Evolutionary conservation across 2,329 filamentous ascomycete genomes (phyloP), one percentile per base, ranked within the genome.

Genomic region (Penicillium palitans): DNA sequence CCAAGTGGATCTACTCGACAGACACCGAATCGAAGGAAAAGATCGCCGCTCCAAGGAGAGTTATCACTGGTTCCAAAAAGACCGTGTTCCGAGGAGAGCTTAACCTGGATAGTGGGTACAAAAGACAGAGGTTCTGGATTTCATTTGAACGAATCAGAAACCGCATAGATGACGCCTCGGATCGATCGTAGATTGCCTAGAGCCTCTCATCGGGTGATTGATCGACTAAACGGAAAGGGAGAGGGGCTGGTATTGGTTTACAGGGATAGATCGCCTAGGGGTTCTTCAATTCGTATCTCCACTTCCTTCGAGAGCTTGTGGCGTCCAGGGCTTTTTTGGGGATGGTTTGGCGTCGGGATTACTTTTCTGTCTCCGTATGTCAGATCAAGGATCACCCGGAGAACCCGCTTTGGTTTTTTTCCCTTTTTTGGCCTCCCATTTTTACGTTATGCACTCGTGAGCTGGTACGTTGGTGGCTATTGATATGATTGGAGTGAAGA

Each of bases 241-340:
- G 58, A 49, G 57, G 50, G 57, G 57, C 25, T 56, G 55, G 58
- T 46, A 65, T 61, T 50, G 51, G 61, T 48, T 24, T 48, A 24
- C 59, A 64, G 62, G 62, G 63, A 66, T 66, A 39, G 60, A 64
- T 66, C 60, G 53, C 47, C 58, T 57, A 58, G 57, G 59, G 55
- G 57, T 65, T 65, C 64, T 59, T 66, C 59, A 61, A 59, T 58
- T 59, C n/a, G 31, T 4, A 27, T 58, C 62, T 59, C 62, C 64
- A 67, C 65, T 66, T 66, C 46, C 63, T 64, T 66, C 63, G 61
- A 66, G 63, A 63, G 60, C 49, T 31, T 58, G 62, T 65, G 57
- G 61, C 61, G 61, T 55, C 9, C 15, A 15, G 37, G 25, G 1
- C 13, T 29, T 39, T 37, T 46, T 42, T 13, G 12, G 8, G 12